Base-by-base conservation (phyloP, 2,329 filamentous ascomycete species). In the Ophiostoma sp. region DNA sequence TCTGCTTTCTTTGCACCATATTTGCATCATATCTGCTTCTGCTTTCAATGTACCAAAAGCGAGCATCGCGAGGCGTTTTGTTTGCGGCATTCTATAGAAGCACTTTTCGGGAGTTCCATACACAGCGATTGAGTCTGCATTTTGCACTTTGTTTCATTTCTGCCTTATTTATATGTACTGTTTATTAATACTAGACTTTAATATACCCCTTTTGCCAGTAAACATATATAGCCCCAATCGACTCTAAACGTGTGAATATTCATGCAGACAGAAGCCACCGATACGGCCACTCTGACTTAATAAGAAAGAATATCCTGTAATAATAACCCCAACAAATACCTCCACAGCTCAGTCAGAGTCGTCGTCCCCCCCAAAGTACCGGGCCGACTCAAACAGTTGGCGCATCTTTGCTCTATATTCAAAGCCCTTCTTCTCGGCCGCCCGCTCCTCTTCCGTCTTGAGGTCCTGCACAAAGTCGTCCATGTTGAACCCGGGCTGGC, bases 371-470 rank as follows among this genome's bases (percentile, higher is more conserved):
- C 71, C 79, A 81, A 78, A 87, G 23, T 87, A 87, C 73, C 86
- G 86, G 78, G 94, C 86, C 78, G 92, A 93, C 74, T 93, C 88
- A 11, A 97, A 80, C 27, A 91, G 92, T 74, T 84, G 82, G 73
- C 91, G 85, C 90, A 97, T 94, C 74, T 82, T 86, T 69, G 86
- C 83, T n/a, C 83, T 83, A 79, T 94, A 94, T 71, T 82, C 79
- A 72, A 81, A 82, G 76, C 89, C 87, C 72, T 86, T 83, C 69
- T 80, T 78, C 74, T 89, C 85, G 66, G 80, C 80, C n/a, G 79
- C 82, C 67, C 79, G 76, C 75, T 86, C 82, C 70, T 83, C 81
- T 23, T 81, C 80, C 65, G 80, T 80, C 68, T 80, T 79, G 11
- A 78, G 78, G 39, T 78, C 76, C 39, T 82, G 78, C 70, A 85